These are phyloP conservation scores for Earliella scabrosa DNA, from an alignment of 1,284 basidiomycete genomes.

Conservation along the genomic window DNA sequence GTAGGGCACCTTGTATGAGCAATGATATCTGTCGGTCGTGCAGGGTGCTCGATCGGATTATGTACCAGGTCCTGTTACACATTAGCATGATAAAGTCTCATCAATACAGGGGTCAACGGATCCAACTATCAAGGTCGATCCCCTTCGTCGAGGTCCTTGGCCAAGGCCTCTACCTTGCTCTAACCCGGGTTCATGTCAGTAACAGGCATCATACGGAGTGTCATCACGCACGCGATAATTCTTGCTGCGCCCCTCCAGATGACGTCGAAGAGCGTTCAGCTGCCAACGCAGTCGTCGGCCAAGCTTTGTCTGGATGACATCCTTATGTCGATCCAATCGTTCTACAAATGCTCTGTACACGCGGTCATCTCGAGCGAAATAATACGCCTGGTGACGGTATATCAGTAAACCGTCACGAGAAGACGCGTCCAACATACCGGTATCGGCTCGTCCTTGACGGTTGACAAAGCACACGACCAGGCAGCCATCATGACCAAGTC, in stretches of 20 bases:
- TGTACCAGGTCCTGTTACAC: slow-evolving; percentile 8
- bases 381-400: slow-evolving; percentile 58
- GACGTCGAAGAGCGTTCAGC: slow-evolving; percentile 59
- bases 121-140: slow-evolving; percentile 46
- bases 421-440: slow-evolving; percentile 48
- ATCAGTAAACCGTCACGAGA: slow-evolving; percentile 7
- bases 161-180: slow-evolving; percentile 68
- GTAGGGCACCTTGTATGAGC: slow-evolving; percentile 85
- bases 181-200: slow-evolving; percentile 30
- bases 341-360: slow-evolving; percentile 74
- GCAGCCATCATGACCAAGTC: slow-evolving; percentile 77
- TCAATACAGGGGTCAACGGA: slow-evolving; percentile 1
- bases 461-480: slow-evolving; percentile 64
- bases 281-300: slow-evolving; percentile 73
- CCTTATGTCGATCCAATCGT: slow-evolving; percentile 56
- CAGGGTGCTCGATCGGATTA: not conserved
- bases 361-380: slow-evolving; percentile 82
- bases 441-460: slow-evolving; percentile 59
- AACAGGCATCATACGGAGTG: no score
- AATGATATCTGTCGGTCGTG: slow-evolving; percentile 28
- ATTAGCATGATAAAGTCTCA: slow-evolving; percentile 15
- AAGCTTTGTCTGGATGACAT: slow-evolving; percentile 50
- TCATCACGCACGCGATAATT: slow-evolving; percentile 57
- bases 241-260: slow-evolving; percentile 64
- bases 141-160: slow-evolving; percentile 64